Evolutionary conservation across 495 filamentous ascomycete genomes (phyloP).

Genomic region (Rhypophila decipiens): DNA sequence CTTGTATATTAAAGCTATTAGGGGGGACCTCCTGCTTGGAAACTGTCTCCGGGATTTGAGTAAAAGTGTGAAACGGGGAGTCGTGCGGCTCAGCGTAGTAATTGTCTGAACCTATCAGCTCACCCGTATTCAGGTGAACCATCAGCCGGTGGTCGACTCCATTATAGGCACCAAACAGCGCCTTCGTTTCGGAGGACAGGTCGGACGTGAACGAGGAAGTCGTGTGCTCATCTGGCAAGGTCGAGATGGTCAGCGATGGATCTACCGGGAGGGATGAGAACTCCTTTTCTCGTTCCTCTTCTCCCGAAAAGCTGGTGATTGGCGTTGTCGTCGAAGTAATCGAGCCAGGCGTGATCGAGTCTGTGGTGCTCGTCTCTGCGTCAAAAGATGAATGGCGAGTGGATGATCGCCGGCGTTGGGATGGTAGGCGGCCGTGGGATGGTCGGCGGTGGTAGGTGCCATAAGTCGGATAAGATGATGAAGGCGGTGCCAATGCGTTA

Average conservation of each 20-base stretch:
- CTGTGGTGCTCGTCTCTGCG: constrained; percentile 7
- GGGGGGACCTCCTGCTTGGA: no score
- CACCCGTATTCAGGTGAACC: no score
- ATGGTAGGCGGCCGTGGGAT: not conserved
- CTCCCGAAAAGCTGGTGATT: constrained; percentile 8
- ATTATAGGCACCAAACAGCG: no score
- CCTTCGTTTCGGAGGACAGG: constrained; percentile 21
- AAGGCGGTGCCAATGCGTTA: no score
- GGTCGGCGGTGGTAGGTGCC: no score
- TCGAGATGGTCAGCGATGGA: constrained; percentile 10
- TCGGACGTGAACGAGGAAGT: constrained; percentile 23
- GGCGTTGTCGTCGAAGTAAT: constrained; percentile 12
- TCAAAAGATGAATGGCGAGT: constrained; percentile 10
- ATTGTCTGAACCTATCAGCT: no score
- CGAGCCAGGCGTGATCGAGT: constrained; percentile 22
- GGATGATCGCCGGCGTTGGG: not conserved
- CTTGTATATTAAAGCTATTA: no score
- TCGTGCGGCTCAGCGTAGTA: no score
- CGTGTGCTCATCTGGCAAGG: not conserved
- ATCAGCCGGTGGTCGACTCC: no score
- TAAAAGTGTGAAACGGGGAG: no score
- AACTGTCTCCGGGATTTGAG: no score
- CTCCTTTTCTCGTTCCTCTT: not conserved
- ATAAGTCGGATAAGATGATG: no score
- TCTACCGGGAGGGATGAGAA: not conserved